phyloP scores from a whole-genome alignment of 2,329 filamentous ascomycete species.

The Ophiostoma perfectum region DNA sequence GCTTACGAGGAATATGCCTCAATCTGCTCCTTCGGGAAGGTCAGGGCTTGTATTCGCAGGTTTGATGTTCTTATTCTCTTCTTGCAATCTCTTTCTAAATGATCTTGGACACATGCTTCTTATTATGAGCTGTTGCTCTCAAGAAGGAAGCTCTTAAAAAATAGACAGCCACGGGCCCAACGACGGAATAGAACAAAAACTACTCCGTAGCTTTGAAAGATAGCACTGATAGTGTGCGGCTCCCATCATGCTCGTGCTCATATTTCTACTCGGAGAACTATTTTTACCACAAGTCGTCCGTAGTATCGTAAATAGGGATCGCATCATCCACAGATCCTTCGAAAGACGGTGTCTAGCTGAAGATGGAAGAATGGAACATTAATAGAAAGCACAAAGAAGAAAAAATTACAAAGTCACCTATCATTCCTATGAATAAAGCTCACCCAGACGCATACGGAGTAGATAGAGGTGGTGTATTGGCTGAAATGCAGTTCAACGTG shows the following conservation, averaged over 20 bases:
- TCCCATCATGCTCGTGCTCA: no score
- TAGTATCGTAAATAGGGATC: not conserved
- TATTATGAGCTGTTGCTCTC: not conserved
- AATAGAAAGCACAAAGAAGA: not conserved
- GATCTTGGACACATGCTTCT: not conserved
- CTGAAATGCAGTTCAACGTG: not conserved
- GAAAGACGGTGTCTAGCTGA: not conserved
- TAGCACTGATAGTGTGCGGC: no score
- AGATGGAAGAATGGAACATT: not conserved
- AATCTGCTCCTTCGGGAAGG: no score
- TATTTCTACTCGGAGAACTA: no score
- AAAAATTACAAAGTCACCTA: not conserved
- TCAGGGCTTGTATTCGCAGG: no score
- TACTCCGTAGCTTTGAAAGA: no score
- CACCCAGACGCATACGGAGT: no score
- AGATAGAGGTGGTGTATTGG: not conserved
- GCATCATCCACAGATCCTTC: not conserved
- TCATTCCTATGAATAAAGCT: no score
- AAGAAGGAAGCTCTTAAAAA: not conserved
- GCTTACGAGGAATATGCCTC: no score
- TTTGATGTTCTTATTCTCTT: no score
- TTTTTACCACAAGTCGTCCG: not conserved
- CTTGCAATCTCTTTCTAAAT: no score
- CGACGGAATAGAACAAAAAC: no score
- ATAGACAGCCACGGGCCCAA: not conserved